Evolutionary conservation across 331 rosid genomes (phyloP), one percentile per base, ranked within the genome.

Genomic region (Rhamnella rubrinervis): DNA sequence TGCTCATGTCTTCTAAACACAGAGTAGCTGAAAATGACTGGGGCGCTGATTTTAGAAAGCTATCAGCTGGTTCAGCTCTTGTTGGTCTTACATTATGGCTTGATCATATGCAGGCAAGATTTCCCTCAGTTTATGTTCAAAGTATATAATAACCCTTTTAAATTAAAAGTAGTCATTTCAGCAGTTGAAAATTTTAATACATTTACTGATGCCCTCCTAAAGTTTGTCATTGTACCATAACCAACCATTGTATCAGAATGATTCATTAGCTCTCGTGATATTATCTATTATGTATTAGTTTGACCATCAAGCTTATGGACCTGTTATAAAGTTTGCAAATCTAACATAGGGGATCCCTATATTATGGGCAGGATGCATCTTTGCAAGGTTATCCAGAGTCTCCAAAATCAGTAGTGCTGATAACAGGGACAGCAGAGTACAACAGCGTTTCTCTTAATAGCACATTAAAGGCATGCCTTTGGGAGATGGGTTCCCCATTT

Each of bases 401-500:
- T 46, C 92, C 97, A 57, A 93, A 93, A 76, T 88, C 97, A 40
- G 98, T 93, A 23, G 98, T 87, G 28, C 89, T 93, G 49, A 88
- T 90, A 78, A 90, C 98, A 28, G 97, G 98, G 73, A 85, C 87
- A 50, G 90, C 97, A 17, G 97, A 90, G 68, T 93, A 93, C 77
- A 93, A 93, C 86, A 81, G 75, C 87, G 87, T 93, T 78, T 93
- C 98, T 6, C 97, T 93, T 7, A 79, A 84, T 57, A 88, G 84
- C 72, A 88, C 98, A 46, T 58, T 93, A 77, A 93, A 85, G 79
- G 96, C 88, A 4, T 90, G 82, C 74, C 97, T 93, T 71, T 93
- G 97, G 98, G 97, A 93, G 78, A 93, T 90, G 93, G 98, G 96
- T 4, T 93, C 98, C 2, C 98, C 98, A 44, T 93, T 93, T 74